Conservation (phyloP, 805 yeast genomes). For the Cyberlindnera misumaiensis region DNA sequence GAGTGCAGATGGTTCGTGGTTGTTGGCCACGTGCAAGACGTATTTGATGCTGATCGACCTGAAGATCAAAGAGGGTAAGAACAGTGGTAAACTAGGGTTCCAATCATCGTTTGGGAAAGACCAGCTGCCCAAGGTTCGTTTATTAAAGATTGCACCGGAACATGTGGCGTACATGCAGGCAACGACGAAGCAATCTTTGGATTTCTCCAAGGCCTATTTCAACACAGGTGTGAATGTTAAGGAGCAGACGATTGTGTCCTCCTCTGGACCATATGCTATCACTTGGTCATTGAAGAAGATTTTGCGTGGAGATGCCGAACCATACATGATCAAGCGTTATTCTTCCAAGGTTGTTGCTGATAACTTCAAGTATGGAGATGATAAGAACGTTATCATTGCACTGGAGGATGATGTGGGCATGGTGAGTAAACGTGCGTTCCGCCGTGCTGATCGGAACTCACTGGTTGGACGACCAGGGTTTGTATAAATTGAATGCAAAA, state of each 20-base stretch:
- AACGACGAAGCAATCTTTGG: slow-evolving; percentile 40
- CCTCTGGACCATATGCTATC: slow-evolving; percentile 77
- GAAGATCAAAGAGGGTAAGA: slow-evolving; percentile 52
- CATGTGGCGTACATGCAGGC: slow-evolving; percentile 57
- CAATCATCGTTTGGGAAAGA: slow-evolving; percentile 55
- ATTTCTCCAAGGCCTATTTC: slow-evolving; percentile 71
- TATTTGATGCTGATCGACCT: slow-evolving; percentile 68
- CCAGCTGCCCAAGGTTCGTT: slow-evolving; percentile 61
- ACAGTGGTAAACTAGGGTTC: slow-evolving; percentile 59
- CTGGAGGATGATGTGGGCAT: slow-evolving; percentile 70
- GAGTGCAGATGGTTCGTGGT: slow-evolving; percentile 75
- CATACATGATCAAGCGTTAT: slow-evolving; percentile 62
- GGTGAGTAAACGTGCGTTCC: slow-evolving; percentile 54
- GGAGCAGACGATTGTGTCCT: slow-evolving; percentile 68
- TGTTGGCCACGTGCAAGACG: slow-evolving; percentile 71
- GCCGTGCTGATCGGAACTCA: slow-evolving; percentile 45
- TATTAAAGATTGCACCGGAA: slow-evolving; percentile 63
- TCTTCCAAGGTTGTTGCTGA: slow-evolving; percentile 61
- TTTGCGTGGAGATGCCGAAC: slow-evolving; percentile 42
- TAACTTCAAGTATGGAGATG: slow-evolving; percentile 70
- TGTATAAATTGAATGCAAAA: too few species aligned
- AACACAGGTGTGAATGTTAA: slow-evolving; percentile 59
- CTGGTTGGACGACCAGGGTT: slow-evolving; percentile 24
- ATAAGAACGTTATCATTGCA: slow-evolving; percentile 65
- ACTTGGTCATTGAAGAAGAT: slow-evolving; percentile 70